Conservation (phyloP, 176 grass and related monocot species). For the Stipa capillata region DNA sequence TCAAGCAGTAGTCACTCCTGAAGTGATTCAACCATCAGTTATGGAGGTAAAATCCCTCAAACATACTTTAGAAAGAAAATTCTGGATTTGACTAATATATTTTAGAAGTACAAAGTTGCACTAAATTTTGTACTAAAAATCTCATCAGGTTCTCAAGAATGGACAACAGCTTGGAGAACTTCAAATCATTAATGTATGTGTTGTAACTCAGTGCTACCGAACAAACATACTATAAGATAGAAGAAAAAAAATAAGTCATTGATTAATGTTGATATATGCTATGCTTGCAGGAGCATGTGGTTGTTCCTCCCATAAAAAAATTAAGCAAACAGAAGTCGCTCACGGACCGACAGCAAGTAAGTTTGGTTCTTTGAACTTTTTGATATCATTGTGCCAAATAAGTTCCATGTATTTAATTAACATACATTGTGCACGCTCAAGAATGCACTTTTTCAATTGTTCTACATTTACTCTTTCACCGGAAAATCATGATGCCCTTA, state of each 20-base stretch:
- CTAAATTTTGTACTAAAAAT: slow-evolving; percentile 17
- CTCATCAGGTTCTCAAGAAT: slow-evolving; percentile 43
- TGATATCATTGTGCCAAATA: neutral
- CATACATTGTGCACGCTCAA: neutral
- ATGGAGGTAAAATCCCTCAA: slow-evolving; percentile 40
- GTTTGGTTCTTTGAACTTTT: neutral
- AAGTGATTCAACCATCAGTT: slow-evolving; percentile 28
- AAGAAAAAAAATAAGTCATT: neutral
- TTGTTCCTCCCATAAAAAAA: slow-evolving; percentile 36
- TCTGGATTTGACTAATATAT: neutral
- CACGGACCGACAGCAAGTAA: slow-evolving; percentile 70
- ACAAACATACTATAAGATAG: slow-evolving; percentile 23
- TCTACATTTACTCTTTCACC: slow-evolving; percentile 28
- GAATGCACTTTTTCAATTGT: slow-evolving; percentile 14
- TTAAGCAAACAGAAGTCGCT: slow-evolving; percentile 90
- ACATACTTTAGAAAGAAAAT: neutral
- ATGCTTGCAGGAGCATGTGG: slow-evolving; percentile 46
- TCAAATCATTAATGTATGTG: slow-evolving; percentile 29
- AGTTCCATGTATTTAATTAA: neutral
- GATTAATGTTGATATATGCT: slow-evolving; percentile 19
- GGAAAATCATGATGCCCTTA: slow-evolving; percentile 91
- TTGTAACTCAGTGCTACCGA: neutral
- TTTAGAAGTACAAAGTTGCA: slow-evolving; percentile 16
- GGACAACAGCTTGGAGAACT: slow-evolving; percentile 30
- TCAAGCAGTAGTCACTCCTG: slow-evolving; percentile 30